Percentiles rank a stretch among this genome's conserved stretches.
These are phyloP conservation scores for Phytopythium boreale DNA, from an alignment of 352 stramenopile genomes.

Conservation along the genomic window DNA sequence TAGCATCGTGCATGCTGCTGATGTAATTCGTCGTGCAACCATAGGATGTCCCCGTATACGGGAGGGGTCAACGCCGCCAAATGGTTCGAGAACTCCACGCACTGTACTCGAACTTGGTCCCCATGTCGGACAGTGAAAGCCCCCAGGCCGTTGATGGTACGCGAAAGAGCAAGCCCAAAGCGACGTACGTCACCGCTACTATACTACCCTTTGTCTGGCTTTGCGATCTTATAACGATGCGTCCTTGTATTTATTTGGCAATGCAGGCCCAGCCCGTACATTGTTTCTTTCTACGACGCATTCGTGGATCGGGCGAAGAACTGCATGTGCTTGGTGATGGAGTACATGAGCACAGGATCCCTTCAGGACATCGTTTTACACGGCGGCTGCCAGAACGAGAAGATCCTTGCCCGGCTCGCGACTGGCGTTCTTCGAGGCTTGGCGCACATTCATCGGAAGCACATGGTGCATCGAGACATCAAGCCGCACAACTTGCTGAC, in stretches of 20 bases:
- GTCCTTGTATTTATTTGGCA: neutral
- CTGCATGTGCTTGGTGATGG: constrained; percentile 90
- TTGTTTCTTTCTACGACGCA: constrained; percentile 92
- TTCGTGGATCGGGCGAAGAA: constrained; percentile 89
- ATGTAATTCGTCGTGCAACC: neutral
- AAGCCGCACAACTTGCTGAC: constrained; percentile 91
- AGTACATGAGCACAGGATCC: constrained; percentile 92
- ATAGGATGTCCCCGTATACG: constrained; percentile 84
- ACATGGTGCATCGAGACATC: constrained; percentile 91
- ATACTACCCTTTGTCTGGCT: neutral
- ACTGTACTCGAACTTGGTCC: constrained; percentile 87
- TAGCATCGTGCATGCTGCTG: neutral
- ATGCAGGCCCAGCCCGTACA: constrained; percentile 75
- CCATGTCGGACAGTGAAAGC: constrained; percentile 52
- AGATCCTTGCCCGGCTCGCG: constrained; percentile 70
- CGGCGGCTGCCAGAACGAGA: constrained; percentile 82
- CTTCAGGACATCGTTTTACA: constrained; percentile 87
- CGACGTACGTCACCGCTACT: constrained; percentile 26
- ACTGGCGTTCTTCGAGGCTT: constrained; percentile 75
- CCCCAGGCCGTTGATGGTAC: constrained; percentile 15
- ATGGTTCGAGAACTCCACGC: constrained; percentile 89
- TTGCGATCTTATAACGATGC: constrained; percentile 5
- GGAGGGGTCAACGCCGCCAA: constrained; percentile 78
- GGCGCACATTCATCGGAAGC: constrained; percentile 84
- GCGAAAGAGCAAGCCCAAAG: constrained; percentile 28